Percentiles rank a stretch among this genome's conserved stretches.
phyloP scores from a whole-genome alignment of 352 stramenopile genomes.

The Hyaloperonospora brassicae region DNA sequence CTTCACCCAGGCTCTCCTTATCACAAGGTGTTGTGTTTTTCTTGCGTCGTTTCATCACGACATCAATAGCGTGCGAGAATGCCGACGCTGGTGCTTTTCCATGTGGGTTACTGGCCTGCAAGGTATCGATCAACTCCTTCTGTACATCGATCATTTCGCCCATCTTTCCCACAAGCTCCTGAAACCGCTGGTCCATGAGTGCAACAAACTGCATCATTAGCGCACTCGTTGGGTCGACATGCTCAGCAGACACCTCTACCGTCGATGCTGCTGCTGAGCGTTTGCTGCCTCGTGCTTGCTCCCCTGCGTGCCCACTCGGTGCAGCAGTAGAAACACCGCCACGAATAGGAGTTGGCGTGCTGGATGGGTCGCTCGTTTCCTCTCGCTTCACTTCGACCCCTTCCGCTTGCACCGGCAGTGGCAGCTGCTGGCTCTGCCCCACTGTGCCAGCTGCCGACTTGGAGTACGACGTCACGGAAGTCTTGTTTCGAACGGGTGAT shows the following conservation, averaged over 20 bases:
- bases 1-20: conserved; percentile 3
- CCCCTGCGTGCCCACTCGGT: neutral
- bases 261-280: conserved; percentile 18
- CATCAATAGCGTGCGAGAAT: conserved; percentile 26
- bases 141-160: conserved; percentile 68
- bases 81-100: conserved; percentile 27
- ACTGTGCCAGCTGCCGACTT: conserved; percentile 4
- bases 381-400: neutral
- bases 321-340: neutral
- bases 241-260: conserved; percentile 18
- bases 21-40: conserved; percentile 17
- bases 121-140: conserved; percentile 52
- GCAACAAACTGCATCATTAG: conserved; percentile 48
- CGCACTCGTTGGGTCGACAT: conserved; percentile 27
- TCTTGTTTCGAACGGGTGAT: conserved; percentile 1
- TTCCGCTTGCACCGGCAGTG: conserved; percentile 11
- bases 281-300: conserved; percentile 23
- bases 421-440: conserved; percentile 8
- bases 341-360: neutral
- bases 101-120: conserved; percentile 37
- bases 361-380: conserved; percentile 1
- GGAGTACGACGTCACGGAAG: conserved; percentile 7
- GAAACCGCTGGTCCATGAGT: conserved; percentile 62
- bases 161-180: conserved; percentile 71
- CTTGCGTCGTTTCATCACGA: conserved; percentile 39